Evolutionary conservation across 1,139 yeast species (phyloP).

Genomic region (Candida frijolesensis): DNA sequence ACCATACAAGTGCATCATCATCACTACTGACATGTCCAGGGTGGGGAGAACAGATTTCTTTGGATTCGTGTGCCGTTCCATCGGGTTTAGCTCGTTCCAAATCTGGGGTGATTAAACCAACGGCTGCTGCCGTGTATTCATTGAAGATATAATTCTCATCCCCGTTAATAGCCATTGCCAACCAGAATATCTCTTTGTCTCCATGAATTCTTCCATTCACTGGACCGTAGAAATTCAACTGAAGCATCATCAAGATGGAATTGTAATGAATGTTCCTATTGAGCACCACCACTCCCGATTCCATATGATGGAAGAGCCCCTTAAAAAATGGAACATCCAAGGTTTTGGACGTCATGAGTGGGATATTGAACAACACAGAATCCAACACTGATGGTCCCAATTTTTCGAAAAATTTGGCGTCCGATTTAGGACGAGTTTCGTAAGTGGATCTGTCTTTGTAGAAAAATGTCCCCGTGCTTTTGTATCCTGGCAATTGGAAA

Average conservation of each 20-base stretch:
- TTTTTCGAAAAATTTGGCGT: conserved; percentile 34
- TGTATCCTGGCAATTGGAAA: conserved; percentile 38
- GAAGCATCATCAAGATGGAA: conserved; percentile 46
- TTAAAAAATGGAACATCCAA: conserved; percentile 32
- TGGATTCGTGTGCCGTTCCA: conserved; percentile 24
- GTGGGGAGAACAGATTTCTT: conserved; percentile 40
- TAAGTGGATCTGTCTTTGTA: conserved; percentile 50
- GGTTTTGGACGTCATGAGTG: conserved; percentile 34
- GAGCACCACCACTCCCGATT: conserved; percentile 53
- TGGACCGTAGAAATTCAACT: conserved; percentile 43
- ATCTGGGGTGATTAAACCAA: conserved; percentile 46
- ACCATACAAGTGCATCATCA: conserved; percentile 35
- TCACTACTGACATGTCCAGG: conserved; percentile 41
- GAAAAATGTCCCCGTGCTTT: conserved; percentile 43
- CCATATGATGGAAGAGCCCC: conserved; percentile 47
- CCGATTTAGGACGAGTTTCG: conserved; percentile 31
- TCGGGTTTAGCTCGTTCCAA: conserved; percentile 28
- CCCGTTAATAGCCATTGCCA: conserved; percentile 56
- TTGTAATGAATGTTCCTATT: conserved; percentile 44
- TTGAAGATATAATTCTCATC: conserved; percentile 53
- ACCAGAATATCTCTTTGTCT: conserved; percentile 69
- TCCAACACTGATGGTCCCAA: conserved; percentile 46
- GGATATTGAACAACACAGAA: conserved; percentile 31
- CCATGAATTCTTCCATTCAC: conserved; percentile 51
- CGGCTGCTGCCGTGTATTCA: conserved; percentile 50